Base-by-base conservation (phyloP, 2,329 filamentous ascomycete species). In the Ophiocordyceps polyrhachis-furcata region DNA sequence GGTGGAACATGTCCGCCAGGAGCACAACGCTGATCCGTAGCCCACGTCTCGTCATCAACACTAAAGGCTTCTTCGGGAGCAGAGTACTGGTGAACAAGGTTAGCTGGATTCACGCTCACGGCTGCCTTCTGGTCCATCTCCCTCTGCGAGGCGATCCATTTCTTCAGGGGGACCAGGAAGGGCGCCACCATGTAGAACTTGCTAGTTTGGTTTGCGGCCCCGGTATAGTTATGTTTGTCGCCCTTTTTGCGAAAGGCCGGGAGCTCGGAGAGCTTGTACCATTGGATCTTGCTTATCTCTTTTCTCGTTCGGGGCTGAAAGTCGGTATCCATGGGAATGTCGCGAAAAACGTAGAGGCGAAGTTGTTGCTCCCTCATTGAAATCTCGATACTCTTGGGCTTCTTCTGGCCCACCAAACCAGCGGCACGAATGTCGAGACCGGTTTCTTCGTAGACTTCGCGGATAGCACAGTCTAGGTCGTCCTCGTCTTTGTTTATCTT, bases 141-240 rank as follows among this genome's bases (percentile, higher is more conserved):
- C 66, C 76, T 81, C 62, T 93, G 85, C 50, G 81, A 75, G n/a
- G 77, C 68, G 42, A 96, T 86, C 88, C 88, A 96, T 59, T 85
- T 86, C 62, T 86, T 88, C 43, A 98, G 63, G 6, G 79, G 83
- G 1, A 78, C 78, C 45, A 96, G 68, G 57, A 98, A 98, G 0
- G 89, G 88, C 0, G 87, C 87, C 17, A 98, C 91, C 85, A 96
- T 95, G 63, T 95, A 98, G 59, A 95, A 96, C 56, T 89, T 95
- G 60, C 84, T 87, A 38, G 79, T 78, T 52, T 81, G 84, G 3
- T 70, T 62, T 14, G 66, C 65, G 13, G 75, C 62, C 28, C 65
- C 62, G 13, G 73, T 69, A 43, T 80, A 71, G 41, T 76, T 71
- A n/a, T 77, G 71, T 15, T 40, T 44, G 32, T 44, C 43, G 19